Percentiles rank a stretch among this genome's conserved stretches.
Conservation (phyloP, 108 stramenopile species). For the Nannochloropsis salina region DNA sequence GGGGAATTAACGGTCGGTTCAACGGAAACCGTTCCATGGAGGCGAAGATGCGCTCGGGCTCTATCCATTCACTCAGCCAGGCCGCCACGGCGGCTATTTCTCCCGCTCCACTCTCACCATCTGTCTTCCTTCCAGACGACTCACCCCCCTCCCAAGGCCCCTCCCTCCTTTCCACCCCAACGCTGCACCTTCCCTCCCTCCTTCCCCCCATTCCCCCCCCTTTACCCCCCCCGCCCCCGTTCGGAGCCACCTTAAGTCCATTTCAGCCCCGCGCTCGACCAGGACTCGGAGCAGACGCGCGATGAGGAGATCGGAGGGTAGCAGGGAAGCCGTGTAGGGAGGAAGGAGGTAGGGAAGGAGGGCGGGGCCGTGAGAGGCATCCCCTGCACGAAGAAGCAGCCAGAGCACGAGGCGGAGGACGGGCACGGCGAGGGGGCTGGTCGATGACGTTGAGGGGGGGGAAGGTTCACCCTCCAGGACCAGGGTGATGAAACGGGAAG, state of each 20-base stretch:
- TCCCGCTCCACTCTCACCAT: background rate
- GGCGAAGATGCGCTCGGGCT: background rate
- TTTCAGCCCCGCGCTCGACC: background rate
- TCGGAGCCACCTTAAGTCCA: too few relatives aligned
- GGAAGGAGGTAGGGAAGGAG: conserved; percentile 1
- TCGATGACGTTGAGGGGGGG: background rate
- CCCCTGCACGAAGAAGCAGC: background rate
- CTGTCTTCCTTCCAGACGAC: background rate
- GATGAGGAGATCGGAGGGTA: background rate
- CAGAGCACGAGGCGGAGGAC: background rate
- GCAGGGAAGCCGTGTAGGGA: background rate
- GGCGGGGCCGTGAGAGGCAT: background rate
- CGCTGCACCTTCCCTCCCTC: too few relatives aligned
- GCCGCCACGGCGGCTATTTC: background rate
- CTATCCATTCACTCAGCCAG: background rate
- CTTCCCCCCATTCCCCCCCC: background rate
- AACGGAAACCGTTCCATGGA: background rate
- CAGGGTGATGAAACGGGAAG: background rate
- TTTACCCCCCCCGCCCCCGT: background rate
- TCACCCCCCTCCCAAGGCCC: background rate
- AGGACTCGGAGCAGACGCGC: background rate
- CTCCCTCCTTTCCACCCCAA: too few relatives aligned
- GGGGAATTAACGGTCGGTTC: background rate
- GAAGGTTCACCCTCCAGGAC: background rate
- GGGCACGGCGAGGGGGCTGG: background rate